phyloP scores from a whole-genome alignment of 2,329 filamentous ascomycete genomes.

The Scorias spongiosa region DNA sequence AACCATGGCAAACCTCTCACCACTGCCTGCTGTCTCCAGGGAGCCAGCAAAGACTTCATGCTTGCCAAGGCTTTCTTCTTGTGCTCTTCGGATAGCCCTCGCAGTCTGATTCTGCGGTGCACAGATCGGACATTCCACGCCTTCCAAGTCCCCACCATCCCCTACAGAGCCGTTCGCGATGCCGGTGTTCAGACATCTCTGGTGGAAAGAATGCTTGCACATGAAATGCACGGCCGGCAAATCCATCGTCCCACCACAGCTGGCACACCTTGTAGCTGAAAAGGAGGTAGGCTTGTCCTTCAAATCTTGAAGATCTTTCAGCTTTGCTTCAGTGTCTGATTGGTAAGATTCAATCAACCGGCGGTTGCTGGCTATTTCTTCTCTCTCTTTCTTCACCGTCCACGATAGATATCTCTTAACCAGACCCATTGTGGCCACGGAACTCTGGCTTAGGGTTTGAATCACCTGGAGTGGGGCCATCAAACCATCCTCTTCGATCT shows the following conservation, averaged over 20 bases:
- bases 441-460: constrained; percentile 65
- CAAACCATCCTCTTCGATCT: constrained; percentile 77
- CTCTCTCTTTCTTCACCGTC: constrained; percentile 76
- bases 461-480: constrained; percentile 96
- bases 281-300: constrained; percentile 72
- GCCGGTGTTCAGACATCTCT: constrained; percentile 59
- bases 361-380: constrained; percentile 69
- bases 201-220: constrained; percentile 94
- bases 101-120: constrained; percentile 75
- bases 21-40: constrained; percentile 26
- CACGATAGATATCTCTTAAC: constrained; percentile 82
- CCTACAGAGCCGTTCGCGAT: constrained; percentile 1
- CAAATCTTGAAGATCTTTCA: constrained; percentile 62
- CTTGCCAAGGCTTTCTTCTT: constrained; percentile 70
- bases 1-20: constrained; percentile 73
- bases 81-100: constrained; percentile 67
- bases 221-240: constrained; percentile 88
- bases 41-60: constrained; percentile 83
- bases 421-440: constrained; percentile 92
- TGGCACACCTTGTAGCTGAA: constrained; percentile 74
- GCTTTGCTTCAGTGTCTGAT: constrained; percentile 65
- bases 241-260: constrained; percentile 64
- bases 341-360: constrained; percentile 72
- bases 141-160: constrained; percentile 37
- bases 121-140: constrained; percentile 75